phyloP scores from a whole-genome alignment of 257 asterid genomes.

The Solanum bulbocastanum region DNA sequence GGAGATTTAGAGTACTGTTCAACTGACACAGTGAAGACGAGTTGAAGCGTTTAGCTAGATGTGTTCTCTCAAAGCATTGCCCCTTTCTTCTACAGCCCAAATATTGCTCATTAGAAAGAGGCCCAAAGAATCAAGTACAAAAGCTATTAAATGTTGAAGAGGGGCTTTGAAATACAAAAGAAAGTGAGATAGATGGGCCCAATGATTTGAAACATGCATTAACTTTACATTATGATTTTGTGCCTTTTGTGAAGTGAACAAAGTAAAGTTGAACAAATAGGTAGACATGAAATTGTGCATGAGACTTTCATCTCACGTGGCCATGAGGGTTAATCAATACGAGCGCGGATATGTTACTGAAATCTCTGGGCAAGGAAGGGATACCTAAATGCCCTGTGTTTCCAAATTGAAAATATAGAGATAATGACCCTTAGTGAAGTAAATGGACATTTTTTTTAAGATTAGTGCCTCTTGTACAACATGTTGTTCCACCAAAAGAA shows the following conservation, averaged over 20 bases:
- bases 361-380: too few species aligned
- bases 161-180: not conserved
- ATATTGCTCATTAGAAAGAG: not conserved
- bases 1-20: not conserved
- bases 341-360: too few species aligned
- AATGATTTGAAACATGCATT: not conserved
- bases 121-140: not conserved
- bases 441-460: not conserved
- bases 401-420: not conserved
- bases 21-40: accelerated
- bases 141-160: not conserved
- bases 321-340: too few species aligned
- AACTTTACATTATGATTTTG: not conserved
- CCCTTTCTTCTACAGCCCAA: not conserved
- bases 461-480: not conserved
- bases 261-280: too few species aligned
- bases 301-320: too few species aligned
- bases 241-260: too few species aligned
- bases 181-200: not conserved
- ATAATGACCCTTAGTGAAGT: not conserved
- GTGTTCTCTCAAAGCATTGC: not conserved
- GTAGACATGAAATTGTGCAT: too few species aligned
- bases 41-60: not conserved
- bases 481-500: not conserved
- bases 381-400: not conserved